phyloP scores from a whole-genome alignment of 1,139 yeast species.

The Protomyces inundatus region DNA sequence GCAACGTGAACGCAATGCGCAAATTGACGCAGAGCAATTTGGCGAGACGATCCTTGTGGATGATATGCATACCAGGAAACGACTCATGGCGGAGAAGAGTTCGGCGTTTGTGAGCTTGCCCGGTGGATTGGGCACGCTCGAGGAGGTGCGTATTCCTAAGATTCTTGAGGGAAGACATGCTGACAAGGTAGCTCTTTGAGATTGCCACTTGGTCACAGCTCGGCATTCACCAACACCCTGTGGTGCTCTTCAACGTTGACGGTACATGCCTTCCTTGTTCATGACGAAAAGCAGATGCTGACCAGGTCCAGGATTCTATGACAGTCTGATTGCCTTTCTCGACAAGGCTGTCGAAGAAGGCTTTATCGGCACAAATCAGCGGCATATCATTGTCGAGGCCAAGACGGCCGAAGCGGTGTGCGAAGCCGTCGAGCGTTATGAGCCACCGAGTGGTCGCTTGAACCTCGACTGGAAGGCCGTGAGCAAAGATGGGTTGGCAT shows the following conservation, averaged over 20 bases:
- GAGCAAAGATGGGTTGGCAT: neutral
- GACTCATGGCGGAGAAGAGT: conserved; percentile 81
- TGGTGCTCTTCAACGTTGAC: conserved; percentile 67
- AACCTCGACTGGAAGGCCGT: conserved; percentile 57
- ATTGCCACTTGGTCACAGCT: conserved; percentile 86
- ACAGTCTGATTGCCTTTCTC: conserved; percentile 59
- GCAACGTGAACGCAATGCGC: conserved; percentile 57
- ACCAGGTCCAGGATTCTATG: conserved; percentile 51
- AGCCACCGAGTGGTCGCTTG: conserved; percentile 69
- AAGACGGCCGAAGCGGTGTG: conserved; percentile 54
- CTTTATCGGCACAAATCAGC: conserved; percentile 63
- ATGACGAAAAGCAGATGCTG: neutral
- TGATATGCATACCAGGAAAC: conserved; percentile 87
- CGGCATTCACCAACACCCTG: conserved; percentile 77
- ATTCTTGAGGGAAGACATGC: neutral
- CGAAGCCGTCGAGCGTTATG: conserved; percentile 54
- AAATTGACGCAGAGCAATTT: conserved; percentile 58
- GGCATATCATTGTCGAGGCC: conserved; percentile 62
- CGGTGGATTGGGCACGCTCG: conserved; percentile 88
- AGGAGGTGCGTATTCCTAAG: conserved; percentile 54
- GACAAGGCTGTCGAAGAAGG: conserved; percentile 46
- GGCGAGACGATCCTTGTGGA: conserved; percentile 77
- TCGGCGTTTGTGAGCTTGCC: conserved; percentile 85
- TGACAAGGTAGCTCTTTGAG: conserved; percentile 43
- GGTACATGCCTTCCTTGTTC: conserved; percentile 36